phyloP scores from a whole-genome alignment of 2,329 filamentous ascomycete species.

The Penicillium griseofulvum region DNA sequence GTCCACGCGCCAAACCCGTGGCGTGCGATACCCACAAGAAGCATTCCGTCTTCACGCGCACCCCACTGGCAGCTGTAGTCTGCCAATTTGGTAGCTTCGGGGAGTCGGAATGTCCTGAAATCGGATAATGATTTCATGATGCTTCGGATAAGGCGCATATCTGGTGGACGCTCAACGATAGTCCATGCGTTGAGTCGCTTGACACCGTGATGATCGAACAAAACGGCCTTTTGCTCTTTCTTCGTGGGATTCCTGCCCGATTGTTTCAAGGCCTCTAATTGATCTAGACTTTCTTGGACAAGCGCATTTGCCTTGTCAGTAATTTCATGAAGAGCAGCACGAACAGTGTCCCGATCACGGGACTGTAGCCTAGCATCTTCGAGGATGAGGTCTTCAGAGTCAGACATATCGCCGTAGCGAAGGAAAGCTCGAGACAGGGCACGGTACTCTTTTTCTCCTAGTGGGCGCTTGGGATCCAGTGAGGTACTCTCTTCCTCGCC shows the following conservation, averaged over 20 bases:
- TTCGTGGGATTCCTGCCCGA: constrained; percentile 82
- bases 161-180: constrained; percentile 82
- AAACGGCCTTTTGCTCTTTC: constrained; percentile 94
- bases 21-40: constrained; percentile 85
- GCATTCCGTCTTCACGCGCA: constrained; percentile 91
- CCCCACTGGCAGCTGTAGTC: constrained; percentile 93
- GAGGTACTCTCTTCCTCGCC: constrained; percentile 65
- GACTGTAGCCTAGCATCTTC: constrained; percentile 80
- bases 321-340: constrained; percentile 72
- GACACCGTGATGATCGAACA: constrained; percentile 90
- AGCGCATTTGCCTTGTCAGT: constrained; percentile 68
- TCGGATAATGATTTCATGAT: constrained; percentile 65
- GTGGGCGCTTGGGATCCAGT: constrained; percentile 78
- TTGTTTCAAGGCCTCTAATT: constrained; percentile 63
- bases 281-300: constrained; percentile 68
- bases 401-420: constrained; percentile 84
- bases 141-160: constrained; percentile 79
- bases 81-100: constrained; percentile 87
- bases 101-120: constrained; percentile 76
- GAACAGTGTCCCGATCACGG: constrained; percentile 78
- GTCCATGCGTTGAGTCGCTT: constrained; percentile 97
- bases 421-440: constrained; percentile 89
- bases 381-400: constrained; percentile 82
- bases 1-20: constrained; percentile 97
- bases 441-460: constrained; percentile 88